Evolutionary conservation across 1,284 basidiomycete species (phyloP).

Genomic region (Ceratobasidium sp.): DNA sequence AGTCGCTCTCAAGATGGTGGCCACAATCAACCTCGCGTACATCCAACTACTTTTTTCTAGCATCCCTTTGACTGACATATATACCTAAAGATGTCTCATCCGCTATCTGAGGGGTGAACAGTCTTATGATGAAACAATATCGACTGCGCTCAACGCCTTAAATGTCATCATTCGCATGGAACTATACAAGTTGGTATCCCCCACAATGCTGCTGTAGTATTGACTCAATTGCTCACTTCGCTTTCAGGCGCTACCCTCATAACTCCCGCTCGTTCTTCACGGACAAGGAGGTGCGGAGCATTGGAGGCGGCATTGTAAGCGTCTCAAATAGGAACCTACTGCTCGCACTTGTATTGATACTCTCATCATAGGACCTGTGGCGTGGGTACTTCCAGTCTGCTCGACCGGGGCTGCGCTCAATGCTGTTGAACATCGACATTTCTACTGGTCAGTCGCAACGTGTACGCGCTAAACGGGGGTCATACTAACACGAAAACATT

Average conservation of each 20-base stretch:
- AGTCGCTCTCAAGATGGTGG: slow-evolving; percentile 70
- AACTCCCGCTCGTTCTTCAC: slow-evolving; percentile 84
- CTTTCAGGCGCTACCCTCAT: slow-evolving; percentile 70
- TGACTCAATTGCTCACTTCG: neutral
- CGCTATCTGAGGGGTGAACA: slow-evolving; percentile 76
- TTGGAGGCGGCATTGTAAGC: slow-evolving; percentile 74
- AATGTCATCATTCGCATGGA: slow-evolving; percentile 84
- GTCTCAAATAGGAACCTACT: slow-evolving; percentile 63
- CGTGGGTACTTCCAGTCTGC: slow-evolving; percentile 62
- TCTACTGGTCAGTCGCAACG: slow-evolving; percentile 68
- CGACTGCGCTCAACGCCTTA: slow-evolving; percentile 80
- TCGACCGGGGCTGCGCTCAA: slow-evolving; percentile 72
- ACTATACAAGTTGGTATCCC: slow-evolving; percentile 65
- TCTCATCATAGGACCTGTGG: slow-evolving; percentile 46
- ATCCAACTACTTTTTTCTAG: slow-evolving; percentile 49
- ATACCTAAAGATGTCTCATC: slow-evolving; percentile 70
- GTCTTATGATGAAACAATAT: slow-evolving; percentile 74
- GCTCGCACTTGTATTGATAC: too few relatives aligned
- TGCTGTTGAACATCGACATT: slow-evolving; percentile 83
- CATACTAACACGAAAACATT: neutral
- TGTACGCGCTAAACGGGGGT: slow-evolving; percentile 63
- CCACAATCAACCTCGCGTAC: slow-evolving; percentile 81
- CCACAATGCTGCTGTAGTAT: too few relatives aligned
- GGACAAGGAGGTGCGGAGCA: slow-evolving; percentile 70
- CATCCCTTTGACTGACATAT: too few relatives aligned